Percentiles rank a stretch among this genome's conserved stretches.
Evolutionary conservation across 2,329 filamentous ascomycete genomes (phyloP).

Genomic region (Calonectria pteridis): DNA sequence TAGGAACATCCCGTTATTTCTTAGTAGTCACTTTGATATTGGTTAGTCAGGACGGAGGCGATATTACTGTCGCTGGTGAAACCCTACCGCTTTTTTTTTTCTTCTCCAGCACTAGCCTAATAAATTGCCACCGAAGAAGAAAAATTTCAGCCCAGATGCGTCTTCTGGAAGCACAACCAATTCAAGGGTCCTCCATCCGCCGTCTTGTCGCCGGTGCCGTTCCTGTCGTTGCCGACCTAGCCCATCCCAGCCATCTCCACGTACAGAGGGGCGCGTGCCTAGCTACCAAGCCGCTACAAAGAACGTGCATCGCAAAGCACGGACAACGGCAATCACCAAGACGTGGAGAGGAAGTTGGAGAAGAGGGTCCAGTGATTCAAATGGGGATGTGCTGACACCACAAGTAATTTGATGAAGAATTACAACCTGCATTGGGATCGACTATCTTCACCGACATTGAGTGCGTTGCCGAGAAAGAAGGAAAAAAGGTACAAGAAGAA

Average conservation of each 20-base stretch:
- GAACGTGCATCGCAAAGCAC: conserved; percentile 13
- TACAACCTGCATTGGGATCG: background rate
- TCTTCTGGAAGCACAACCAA: conserved; percentile 2
- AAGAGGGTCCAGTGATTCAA: background rate
- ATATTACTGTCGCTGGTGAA: background rate
- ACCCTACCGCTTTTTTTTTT: background rate
- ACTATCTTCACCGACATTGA: background rate
- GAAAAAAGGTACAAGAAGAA: background rate
- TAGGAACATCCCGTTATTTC: background rate
- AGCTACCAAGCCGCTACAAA: conserved; percentile 17
- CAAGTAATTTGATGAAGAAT: background rate
- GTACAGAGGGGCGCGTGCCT: conserved; percentile 29
- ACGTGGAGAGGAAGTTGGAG: conserved; percentile 11
- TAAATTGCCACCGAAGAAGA: background rate
- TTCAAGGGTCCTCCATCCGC: conserved; percentile 15
- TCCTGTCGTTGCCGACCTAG: background rate
- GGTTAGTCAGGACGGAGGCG: background rate
- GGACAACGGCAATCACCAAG: background rate
- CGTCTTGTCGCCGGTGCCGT: conserved; percentile 18
- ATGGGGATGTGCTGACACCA: background rate
- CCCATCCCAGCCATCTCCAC: conserved; percentile 28
- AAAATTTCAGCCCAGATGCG: background rate
- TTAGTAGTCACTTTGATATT: background rate
- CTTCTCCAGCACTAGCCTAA: background rate
- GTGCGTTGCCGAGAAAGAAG: background rate